Base-by-base conservation (phyloP, 139 green algal species). In the Auxenochlorella pyrenoidosa region DNA sequence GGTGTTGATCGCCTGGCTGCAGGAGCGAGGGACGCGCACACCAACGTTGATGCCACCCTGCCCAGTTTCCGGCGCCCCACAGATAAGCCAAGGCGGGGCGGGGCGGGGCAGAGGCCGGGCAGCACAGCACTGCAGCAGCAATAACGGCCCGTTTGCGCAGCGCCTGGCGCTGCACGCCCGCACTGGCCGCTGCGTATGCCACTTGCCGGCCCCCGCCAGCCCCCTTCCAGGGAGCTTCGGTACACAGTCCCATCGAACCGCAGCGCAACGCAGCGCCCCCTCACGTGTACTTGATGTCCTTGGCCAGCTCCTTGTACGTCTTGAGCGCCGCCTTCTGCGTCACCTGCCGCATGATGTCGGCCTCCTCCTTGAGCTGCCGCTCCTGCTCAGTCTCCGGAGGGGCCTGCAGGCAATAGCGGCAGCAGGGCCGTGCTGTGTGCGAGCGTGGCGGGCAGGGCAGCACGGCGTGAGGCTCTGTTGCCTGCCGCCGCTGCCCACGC, bases 291-390 rank as follows among this genome's bases (percentile, higher is more conserved):
- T 86, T 85, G 16, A 96, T 89, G 75, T 91, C 94, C 92, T 95
- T 94, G 3, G 97, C 97, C 83, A 99, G 92, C 92, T 99, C 97
- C 91, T 97, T 94, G 51, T 96, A 97, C 28, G 92, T 95, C 90
- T 98, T 97, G 32, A 99, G 94, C 70, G 97, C 96, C 83, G 95
- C 93, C 87, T 95, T 97, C 85, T 97, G 94, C n/a, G 93, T 94
- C 70, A 99, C 92, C 76, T 95, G 85, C 47, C 94, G 92, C 93
- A 99, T 92, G 59, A 99, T 95, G 77, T 98, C 96, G 47, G 90
- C 71, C 92, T 99, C 97, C 92, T 99, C 95, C 38, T 85, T 82
- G 84, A 93, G 79, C n/a, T 66, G 41, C 71, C 94, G 93, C 84
- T 98, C 93, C 51, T 91, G 89, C 77, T 95, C 94, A 6, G 92